Evolutionary conservation across 1,284 basidiomycete species (phyloP).

Genomic region (Psilocybe mexicana): DNA sequence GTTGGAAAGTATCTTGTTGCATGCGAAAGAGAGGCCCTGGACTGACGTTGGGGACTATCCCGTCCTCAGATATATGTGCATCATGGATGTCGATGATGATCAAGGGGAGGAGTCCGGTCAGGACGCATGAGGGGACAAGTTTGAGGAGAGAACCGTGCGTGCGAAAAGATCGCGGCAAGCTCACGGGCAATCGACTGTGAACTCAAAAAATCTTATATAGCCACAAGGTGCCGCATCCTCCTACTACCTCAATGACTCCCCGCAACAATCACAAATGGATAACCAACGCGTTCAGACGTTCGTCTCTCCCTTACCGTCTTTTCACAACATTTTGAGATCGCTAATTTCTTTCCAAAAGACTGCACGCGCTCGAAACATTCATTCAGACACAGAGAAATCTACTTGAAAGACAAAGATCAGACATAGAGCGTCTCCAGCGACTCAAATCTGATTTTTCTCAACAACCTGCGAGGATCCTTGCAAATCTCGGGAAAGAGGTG

Average conservation of each 20-base stretch:
- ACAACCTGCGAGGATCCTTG: conserved; percentile 14
- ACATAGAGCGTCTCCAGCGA: conserved; percentile 53
- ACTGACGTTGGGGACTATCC: too few species aligned
- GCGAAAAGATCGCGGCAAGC: conserved; percentile 16
- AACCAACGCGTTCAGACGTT: conserved; percentile 60
- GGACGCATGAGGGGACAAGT: background rate
- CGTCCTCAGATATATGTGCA: too few species aligned
- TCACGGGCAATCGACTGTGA: conserved; percentile 6
- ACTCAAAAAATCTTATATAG: conserved; percentile 21
- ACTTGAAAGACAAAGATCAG: conserved; percentile 57
- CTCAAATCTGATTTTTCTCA: conserved; percentile 18
- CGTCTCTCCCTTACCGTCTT: conserved; percentile 23
- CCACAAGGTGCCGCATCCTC: conserved; percentile 2
- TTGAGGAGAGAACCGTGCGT: conserved; percentile 15
- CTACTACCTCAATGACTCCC: conserved; percentile 25
- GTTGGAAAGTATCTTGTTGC: too few species aligned
- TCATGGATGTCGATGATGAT: too few species aligned
- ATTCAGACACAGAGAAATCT: conserved; percentile 59
- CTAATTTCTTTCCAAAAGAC: background rate
- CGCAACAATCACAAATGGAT: conserved; percentile 44
- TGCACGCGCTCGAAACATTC: conserved; percentile 58
- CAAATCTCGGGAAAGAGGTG: conserved; percentile 22
- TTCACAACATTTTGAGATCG: background rate
- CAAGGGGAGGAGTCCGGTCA: too few species aligned
- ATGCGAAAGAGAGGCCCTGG: too few species aligned